A percentile compares a stretch with the other conserved stretches of the same genome.
phyloP scores from a whole-genome alignment of 2,329 filamentous ascomycete genomes.

The Colletotrichum chrysophilum region DNA sequence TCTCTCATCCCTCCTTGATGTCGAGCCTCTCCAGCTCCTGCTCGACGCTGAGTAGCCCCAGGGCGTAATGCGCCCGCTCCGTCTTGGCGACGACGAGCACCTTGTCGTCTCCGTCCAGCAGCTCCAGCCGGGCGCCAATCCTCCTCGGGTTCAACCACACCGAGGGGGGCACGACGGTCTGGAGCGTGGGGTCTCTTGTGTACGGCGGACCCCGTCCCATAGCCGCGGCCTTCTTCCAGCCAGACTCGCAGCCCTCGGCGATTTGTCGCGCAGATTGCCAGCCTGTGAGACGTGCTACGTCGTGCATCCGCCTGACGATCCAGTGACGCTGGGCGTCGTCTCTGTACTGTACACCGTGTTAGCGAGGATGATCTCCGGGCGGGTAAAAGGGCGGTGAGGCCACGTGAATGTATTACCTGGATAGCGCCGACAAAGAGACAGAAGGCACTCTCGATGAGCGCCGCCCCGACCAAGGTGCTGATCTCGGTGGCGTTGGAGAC shows the following conservation, averaged over 20 bases:
- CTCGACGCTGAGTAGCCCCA: conserved; percentile 81
- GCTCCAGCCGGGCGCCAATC: conserved; percentile 56
- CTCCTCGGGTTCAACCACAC: conserved; percentile 57
- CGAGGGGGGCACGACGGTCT: conserved; percentile 37
- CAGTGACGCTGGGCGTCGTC: conserved; percentile 76
- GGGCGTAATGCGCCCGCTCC: conserved; percentile 74
- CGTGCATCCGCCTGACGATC: conserved; percentile 75
- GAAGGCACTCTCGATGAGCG: conserved; percentile 82
- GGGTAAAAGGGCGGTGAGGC: neutral
- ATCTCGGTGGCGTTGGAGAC: conserved; percentile 61
- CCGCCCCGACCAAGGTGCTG: conserved; percentile 79
- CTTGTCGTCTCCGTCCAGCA: conserved; percentile 45
- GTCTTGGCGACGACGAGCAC: conserved; percentile 65
- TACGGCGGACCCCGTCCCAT: conserved; percentile 81
- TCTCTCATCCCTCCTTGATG: conserved; percentile 44
- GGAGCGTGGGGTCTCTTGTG: conserved; percentile 47
- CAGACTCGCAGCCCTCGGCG: conserved; percentile 81
- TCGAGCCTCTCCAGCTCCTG: conserved; percentile 72
- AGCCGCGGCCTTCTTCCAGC: conserved; percentile 79
- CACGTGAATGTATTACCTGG: conserved; percentile 51
- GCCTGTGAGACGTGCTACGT: conserved; percentile 81
- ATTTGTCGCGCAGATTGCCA: conserved; percentile 87
- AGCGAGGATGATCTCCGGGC: neutral
- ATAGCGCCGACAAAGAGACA: conserved; percentile 87
- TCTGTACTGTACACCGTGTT: conserved; percentile 61